These are phyloP conservation scores for Kregervanrija pseudodelftensis DNA, from an alignment of 805 yeast genomes.

Conservation along the genomic window DNA sequence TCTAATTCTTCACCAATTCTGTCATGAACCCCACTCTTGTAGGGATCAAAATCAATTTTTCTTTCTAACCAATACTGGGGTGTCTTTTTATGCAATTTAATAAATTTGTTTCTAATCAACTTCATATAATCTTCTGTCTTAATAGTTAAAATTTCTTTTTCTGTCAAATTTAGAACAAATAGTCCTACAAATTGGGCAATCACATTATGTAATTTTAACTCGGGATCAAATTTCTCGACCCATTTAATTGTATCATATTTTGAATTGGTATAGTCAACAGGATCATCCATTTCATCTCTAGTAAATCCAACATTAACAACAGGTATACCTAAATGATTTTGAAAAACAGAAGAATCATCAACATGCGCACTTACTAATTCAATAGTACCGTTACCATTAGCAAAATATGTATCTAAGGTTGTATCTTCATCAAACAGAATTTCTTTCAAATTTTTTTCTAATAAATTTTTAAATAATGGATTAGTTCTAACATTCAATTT, in stretches of 20 bases:
- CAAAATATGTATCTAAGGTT: conserved; percentile 45
- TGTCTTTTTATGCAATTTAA: conserved; percentile 15
- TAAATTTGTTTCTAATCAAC: conserved; percentile 33
- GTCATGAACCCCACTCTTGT: conserved; percentile 7
- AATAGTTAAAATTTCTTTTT: conserved; percentile 49
- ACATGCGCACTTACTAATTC: conserved; percentile 38
- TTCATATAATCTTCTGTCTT: conserved; percentile 40
- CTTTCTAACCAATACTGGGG: conserved; percentile 27
- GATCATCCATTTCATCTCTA: conserved; percentile 31
- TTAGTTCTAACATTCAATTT: conserved; percentile 41
- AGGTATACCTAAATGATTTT: conserved; percentile 62
- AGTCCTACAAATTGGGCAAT: conserved; percentile 56
- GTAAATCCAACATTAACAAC: conserved; percentile 43
- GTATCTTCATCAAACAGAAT: conserved; percentile 35
- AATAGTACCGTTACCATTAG: conserved; percentile 29
- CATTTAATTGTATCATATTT: conserved; percentile 52
- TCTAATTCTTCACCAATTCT: conserved; percentile 30
- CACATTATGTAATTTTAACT: conserved; percentile 44
- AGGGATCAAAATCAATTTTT: conserved; percentile 8
- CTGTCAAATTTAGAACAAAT: conserved; percentile 44
- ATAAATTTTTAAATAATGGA: conserved; percentile 45
- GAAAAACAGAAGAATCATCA: conserved; percentile 53
- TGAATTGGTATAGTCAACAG: conserved; percentile 53
- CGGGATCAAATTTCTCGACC: conserved; percentile 41
- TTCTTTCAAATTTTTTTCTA: conserved; percentile 38